A percentile compares a stretch with the other conserved stretches of the same genome.
phyloP scores from a whole-genome alignment of 139 green algal genomes.

The Chlorella sorokiniana region DNA sequence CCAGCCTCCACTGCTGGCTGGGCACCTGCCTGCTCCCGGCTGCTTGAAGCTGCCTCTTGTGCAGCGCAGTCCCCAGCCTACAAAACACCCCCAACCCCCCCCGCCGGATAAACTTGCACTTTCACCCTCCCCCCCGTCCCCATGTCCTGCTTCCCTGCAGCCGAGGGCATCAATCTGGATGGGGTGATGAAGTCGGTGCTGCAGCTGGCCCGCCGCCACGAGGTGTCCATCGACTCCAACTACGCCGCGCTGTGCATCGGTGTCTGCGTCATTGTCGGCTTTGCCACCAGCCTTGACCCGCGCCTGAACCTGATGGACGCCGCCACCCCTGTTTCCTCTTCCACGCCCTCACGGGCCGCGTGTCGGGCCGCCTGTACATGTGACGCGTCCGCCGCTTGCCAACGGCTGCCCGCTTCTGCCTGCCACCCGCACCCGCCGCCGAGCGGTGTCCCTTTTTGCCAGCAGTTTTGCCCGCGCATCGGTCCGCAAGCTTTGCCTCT shows the following conservation, averaged over 20 bases:
- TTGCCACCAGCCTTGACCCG: slow-evolving; percentile 83
- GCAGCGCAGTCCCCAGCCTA: no score
- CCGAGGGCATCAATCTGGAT: slow-evolving; percentile 82
- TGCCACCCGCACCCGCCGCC: no score
- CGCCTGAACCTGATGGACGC: slow-evolving; percentile 90
- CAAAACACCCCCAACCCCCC: no score
- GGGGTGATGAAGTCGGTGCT: slow-evolving; percentile 75
- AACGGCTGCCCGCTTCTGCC: neutral
- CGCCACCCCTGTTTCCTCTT: slow-evolving; percentile 66
- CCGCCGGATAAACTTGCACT: no score
- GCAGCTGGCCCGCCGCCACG: slow-evolving; percentile 64
- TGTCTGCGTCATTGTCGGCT: slow-evolving; percentile 81
- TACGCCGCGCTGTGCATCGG: slow-evolving; percentile 87
- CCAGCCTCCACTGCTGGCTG: no score
- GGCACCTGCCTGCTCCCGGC: no score
- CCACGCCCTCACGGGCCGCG: slow-evolving; percentile 73
- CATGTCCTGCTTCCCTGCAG: neutral
- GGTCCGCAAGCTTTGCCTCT: neutral
- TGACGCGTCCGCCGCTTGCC: no score
- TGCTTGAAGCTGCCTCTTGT: no score
- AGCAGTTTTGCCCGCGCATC: neutral
- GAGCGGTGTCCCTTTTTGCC: neutral
- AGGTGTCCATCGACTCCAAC: slow-evolving; percentile 78
- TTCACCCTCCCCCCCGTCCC: neutral
- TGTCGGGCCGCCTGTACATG: slow-evolving; percentile 77